These are phyloP conservation scores for Zizania palustris DNA, from an alignment of 202 grass and related monocot genomes.

Conservation along the genomic window DNA sequence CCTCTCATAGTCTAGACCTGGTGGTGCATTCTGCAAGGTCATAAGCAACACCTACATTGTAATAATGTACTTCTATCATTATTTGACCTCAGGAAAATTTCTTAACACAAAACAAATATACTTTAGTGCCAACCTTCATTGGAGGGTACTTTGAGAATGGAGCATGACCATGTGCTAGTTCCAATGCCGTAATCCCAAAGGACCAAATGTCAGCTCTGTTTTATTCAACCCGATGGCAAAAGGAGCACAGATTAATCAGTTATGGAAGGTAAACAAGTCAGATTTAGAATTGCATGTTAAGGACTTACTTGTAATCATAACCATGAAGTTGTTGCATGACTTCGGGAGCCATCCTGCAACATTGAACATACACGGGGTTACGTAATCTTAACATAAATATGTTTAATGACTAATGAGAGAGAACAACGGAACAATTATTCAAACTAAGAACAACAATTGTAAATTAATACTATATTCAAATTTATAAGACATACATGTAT, in stretches of 20 bases:
- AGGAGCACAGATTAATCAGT: conserved; percentile 27
- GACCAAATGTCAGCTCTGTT: conserved; percentile 98
- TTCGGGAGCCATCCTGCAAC: conserved; percentile 97
- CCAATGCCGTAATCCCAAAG: conserved; percentile 95
- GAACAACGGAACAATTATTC: conserved; percentile 31
- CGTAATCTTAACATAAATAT: conserved; percentile 32
- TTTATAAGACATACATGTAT: background rate
- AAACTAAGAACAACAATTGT: conserved; percentile 22
- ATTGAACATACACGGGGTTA: conserved; percentile 39
- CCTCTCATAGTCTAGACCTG: conserved; percentile 89
- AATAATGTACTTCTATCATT: conserved; percentile 28
- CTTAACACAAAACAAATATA: conserved; percentile 24
- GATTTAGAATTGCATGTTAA: conserved; percentile 32
- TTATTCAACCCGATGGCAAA: conserved; percentile 32
- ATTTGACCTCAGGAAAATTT: conserved; percentile 13
- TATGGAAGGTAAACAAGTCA: conserved; percentile 17
- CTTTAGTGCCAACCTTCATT: conserved; percentile 73
- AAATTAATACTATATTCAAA: background rate
- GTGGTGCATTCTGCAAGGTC: conserved; percentile 97
- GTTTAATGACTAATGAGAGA: conserved; percentile 21
- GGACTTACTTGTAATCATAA: conserved; percentile 95
- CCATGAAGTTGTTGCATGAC: conserved; percentile 99
- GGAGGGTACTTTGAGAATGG: conserved; percentile 98
- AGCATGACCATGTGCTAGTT: conserved; percentile 94
- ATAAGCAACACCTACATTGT: conserved; percentile 85